These are phyloP conservation scores for Leptodontidium sp. DNA, from an alignment of 2,329 filamentous ascomycete genomes.

Conservation along the genomic window DNA sequence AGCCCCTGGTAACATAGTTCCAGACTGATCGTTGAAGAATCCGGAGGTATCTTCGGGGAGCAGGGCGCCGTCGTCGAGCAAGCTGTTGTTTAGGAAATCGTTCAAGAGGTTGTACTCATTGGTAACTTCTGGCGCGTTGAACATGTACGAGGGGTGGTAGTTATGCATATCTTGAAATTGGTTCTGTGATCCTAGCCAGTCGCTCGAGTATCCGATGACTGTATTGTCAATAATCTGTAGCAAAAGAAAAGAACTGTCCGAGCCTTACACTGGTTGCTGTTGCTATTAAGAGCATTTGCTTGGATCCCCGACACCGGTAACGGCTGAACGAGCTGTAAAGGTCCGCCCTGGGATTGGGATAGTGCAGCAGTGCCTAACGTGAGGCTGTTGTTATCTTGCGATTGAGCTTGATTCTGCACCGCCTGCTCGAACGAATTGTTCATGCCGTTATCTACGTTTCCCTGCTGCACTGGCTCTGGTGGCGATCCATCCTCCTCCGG, in stretches of 20 bases:
- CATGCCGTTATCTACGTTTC: slow-evolving; percentile 54
- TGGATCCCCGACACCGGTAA: slow-evolving; percentile 73
- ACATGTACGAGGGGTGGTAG: slow-evolving; percentile 94
- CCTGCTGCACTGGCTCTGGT: slow-evolving; percentile 59
- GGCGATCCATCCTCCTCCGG: slow-evolving; percentile 67
- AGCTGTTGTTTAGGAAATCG: slow-evolving; percentile 92
- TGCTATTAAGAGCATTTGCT: slow-evolving; percentile 66
- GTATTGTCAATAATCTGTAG: slow-evolving; percentile 42
- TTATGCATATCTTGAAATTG: slow-evolving; percentile 94
- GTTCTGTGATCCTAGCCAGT: slow-evolving; percentile 78
- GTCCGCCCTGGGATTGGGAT: slow-evolving; percentile 55
- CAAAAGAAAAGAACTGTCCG: slow-evolving; percentile 24
- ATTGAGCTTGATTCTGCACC: slow-evolving; percentile 55
- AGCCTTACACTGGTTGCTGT: slow-evolving; percentile 78
- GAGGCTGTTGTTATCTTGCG: slow-evolving; percentile 49
- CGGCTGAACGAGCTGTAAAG: slow-evolving; percentile 76
- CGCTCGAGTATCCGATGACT: slow-evolving; percentile 84
- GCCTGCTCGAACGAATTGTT: slow-evolving; percentile 63
- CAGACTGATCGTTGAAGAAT: slow-evolving; percentile 64
- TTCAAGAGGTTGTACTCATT: slow-evolving; percentile 97
- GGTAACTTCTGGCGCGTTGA: slow-evolving; percentile 90
- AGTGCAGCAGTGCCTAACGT: slow-evolving; percentile 47
- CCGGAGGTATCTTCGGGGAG: slow-evolving; percentile 73
- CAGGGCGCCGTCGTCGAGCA: slow-evolving; percentile 83
- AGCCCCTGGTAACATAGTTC: slow-evolving; percentile 57